phyloP scores from a whole-genome alignment of 148 eudicot species.

The Selenicereus undatus region DNA sequence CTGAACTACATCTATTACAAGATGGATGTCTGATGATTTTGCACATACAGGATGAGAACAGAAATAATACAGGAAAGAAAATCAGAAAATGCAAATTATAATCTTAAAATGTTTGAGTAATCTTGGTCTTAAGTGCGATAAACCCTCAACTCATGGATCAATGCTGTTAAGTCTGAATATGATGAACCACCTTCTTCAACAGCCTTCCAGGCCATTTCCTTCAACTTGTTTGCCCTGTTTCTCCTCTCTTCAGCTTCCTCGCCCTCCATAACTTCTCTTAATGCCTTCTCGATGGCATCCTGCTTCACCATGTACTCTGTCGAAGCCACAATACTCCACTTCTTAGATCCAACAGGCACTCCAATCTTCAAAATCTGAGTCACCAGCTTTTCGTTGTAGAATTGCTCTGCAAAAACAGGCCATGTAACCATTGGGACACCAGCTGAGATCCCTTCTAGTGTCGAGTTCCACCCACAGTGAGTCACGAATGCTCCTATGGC shows the following conservation, averaged over 20 bases:
- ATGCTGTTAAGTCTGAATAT: constrained; percentile 18
- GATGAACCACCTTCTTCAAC: constrained; percentile 37
- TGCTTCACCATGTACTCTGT: not conserved
- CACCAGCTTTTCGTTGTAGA: constrained; percentile 30
- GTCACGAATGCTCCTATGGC: constrained; percentile 40
- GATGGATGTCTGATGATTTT: not conserved
- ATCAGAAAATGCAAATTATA: not conserved
- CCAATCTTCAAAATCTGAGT: constrained; percentile 30
- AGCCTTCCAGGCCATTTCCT: constrained; percentile 34
- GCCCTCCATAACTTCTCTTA: constrained; percentile 35
- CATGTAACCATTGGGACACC: constrained; percentile 43
- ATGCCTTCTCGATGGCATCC: constrained; percentile 25
- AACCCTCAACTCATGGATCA: constrained; percentile 20
- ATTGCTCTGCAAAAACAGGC: constrained; percentile 40
- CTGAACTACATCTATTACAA: not conserved
- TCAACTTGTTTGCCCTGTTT: constrained; percentile 20
- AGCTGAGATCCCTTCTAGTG: constrained; percentile 32
- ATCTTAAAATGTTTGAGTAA: not conserved
- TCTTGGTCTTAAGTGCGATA: constrained; percentile 1
- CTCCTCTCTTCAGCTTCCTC: constrained; percentile 33
- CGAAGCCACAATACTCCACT: constrained; percentile 9
- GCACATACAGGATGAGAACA: not conserved
- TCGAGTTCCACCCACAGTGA: constrained; percentile 53
- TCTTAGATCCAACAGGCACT: constrained; percentile 33
- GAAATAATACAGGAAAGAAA: not conserved